Conservation (phyloP, 352 stramenopile genomes). For the Lagenidium giganteum region DNA sequence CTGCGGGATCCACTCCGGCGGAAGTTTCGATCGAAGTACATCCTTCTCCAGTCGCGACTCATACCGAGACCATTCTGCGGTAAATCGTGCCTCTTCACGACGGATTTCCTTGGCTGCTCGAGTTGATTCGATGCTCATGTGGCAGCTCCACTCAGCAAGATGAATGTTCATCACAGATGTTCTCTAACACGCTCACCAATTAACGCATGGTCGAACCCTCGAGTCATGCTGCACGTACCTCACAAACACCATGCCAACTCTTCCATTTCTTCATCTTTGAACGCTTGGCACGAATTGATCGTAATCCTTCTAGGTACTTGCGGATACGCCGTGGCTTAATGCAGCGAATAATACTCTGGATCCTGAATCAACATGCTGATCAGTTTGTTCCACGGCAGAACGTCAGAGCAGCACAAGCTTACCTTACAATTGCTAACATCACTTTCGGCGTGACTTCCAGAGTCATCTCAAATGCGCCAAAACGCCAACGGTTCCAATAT, state of each 20-base stretch:
- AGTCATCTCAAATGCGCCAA: slow-evolving; percentile 14
- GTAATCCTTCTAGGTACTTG: slow-evolving; percentile 4
- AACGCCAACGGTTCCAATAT: slow-evolving; percentile 22
- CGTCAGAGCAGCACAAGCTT: not conserved
- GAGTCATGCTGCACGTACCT: not conserved
- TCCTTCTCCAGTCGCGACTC: slow-evolving; percentile 31
- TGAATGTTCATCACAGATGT: slow-evolving; percentile 3
- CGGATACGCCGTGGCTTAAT: not conserved
- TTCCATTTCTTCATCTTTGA: slow-evolving; percentile 10
- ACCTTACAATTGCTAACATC: slow-evolving; percentile 11
- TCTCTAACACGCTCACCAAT: too few species aligned
- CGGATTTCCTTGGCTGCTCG: slow-evolving; percentile 16
- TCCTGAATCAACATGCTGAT: slow-evolving; percentile 4
- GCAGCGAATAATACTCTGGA: slow-evolving; percentile 20
- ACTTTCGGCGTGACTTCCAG: slow-evolving; percentile 2
- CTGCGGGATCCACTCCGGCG: slow-evolving; percentile 37
- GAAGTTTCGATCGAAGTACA: slow-evolving; percentile 26
- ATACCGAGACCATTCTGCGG: slow-evolving; percentile 27
- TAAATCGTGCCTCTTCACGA: slow-evolving; percentile 19
- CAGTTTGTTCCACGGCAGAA: not conserved
- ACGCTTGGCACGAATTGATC: slow-evolving; percentile 1
- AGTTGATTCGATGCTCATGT: slow-evolving; percentile 21
- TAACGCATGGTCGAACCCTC: too few species aligned
- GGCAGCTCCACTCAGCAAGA: slow-evolving; percentile 25
- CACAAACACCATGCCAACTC: not conserved